Evolutionary conservation across 2,329 filamentous ascomycete species (phyloP).

Genomic region (Beauveria australis): DNA sequence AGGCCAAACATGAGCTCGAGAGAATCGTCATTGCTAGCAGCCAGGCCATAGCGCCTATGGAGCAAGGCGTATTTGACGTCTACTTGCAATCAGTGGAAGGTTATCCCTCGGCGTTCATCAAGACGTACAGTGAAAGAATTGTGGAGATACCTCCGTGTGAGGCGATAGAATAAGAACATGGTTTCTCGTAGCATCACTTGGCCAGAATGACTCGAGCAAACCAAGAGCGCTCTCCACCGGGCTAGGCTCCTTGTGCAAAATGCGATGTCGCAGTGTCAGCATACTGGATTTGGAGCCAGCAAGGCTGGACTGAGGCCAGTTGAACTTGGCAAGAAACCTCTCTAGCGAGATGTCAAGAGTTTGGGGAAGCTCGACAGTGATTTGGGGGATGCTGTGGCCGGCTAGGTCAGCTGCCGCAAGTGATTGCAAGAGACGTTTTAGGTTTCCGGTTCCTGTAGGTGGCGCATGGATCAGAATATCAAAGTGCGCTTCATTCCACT

Average conservation of each 20-base stretch:
- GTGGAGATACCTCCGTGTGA: conserved; percentile 67
- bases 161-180: conserved; percentile 83
- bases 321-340: conserved; percentile 53
- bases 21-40: conserved; percentile 35
- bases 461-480: conserved; percentile 80
- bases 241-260: conserved; percentile 50
- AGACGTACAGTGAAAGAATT: conserved; percentile 68
- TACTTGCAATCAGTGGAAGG: conserved; percentile 21
- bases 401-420: conserved; percentile 69
- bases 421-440: conserved; percentile 70
- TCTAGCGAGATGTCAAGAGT: conserved; percentile 58
- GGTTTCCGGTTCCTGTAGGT: conserved; percentile 59
- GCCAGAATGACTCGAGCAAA: conserved; percentile 85
- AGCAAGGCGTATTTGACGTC: conserved; percentile 70
- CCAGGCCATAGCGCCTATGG: conserved; percentile 64
- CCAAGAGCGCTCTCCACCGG: conserved; percentile 65
- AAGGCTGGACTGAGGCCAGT: conserved; percentile 51
- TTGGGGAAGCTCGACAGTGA: conserved; percentile 78
- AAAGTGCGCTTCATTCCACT: conserved; percentile 69
- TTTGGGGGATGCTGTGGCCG: conserved; percentile 57
- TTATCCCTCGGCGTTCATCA: background rate
- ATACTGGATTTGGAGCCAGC: conserved; percentile 36
- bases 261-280: conserved; percentile 67
- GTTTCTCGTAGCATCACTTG: conserved; percentile 50
- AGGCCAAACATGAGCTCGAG: conserved; percentile 61